Evolutionary conservation across 139 green algal species (phyloP).

Genomic region (Closterium sp.): DNA sequence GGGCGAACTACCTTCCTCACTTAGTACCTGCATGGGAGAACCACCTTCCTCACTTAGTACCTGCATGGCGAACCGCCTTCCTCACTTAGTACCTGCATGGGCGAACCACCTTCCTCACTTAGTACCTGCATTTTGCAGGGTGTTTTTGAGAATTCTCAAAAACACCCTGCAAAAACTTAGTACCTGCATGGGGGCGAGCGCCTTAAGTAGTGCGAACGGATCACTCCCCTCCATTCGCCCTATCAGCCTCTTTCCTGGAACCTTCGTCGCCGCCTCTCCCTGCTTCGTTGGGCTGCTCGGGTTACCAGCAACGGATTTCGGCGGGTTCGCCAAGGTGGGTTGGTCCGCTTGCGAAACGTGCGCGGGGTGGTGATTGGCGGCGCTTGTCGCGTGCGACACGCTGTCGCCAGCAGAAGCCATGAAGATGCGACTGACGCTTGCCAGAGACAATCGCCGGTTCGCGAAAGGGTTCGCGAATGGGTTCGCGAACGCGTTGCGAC

Average conservation of each 20-base stretch:
- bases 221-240: neutral
- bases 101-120: too few species aligned
- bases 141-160: too few species aligned
- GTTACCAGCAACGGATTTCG: neutral
- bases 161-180: too few species aligned
- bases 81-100: too few species aligned
- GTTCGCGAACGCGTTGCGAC: neutral
- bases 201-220: neutral
- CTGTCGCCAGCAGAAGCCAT: neutral
- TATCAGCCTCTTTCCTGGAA: neutral
- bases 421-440: neutral
- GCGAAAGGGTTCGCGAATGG: neutral
- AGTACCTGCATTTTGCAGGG: neutral
- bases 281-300: neutral
- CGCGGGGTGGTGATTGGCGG: neutral
- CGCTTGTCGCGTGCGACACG: neutral
- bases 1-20: too few species aligned
- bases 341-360: neutral
- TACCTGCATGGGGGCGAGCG: neutral
- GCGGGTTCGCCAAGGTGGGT: neutral
- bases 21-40: too few species aligned
- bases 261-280: neutral
- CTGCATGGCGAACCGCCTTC: too few species aligned
- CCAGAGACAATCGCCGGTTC: neutral
- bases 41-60: too few species aligned